phyloP scores from a whole-genome alignment of 2,329 filamentous ascomycete species.

The Raffaelea albimanens region DNA sequence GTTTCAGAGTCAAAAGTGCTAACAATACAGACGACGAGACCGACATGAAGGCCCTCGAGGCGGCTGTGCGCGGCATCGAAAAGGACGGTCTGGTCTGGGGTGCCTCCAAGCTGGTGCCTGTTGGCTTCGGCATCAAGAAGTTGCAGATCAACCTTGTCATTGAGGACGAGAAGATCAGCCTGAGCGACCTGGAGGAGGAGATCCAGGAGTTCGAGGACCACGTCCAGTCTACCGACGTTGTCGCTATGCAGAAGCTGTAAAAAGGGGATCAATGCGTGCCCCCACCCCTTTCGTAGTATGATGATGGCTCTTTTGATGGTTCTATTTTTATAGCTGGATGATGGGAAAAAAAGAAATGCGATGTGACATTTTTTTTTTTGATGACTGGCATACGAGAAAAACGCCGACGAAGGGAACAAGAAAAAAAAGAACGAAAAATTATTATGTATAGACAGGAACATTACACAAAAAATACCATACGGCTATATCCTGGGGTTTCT shows the following conservation, averaged over 20 bases:
- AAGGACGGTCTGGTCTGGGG: constrained; percentile 96
- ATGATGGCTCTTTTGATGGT: no score
- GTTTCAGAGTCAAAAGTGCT: neutral
- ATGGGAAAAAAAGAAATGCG: no score
- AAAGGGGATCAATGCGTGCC: constrained; percentile 4
- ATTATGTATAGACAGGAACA: no score
- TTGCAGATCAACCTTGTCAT: constrained; percentile 97
- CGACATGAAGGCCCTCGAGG: constrained; percentile 75
- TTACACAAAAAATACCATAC: no score
- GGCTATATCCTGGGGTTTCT: no score
- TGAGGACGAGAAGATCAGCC: constrained; percentile 92
- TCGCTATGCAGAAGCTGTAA: constrained; percentile 90
- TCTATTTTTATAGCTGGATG: no score
- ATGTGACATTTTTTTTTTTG: no score
- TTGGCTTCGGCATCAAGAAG: constrained; percentile 98
- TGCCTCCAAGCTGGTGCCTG: constrained; percentile 75
- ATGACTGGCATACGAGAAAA: no score
- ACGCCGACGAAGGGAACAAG: no score
- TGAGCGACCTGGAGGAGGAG: constrained; percentile 77
- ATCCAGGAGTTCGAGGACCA: constrained; percentile 82
- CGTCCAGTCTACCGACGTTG: constrained; percentile 89
- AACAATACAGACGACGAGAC: constrained; percentile 71
- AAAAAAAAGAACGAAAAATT: no score
- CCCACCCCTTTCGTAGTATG: no score
- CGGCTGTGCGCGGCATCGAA: constrained; percentile 70